Conservation (phyloP, 2,329 filamentous ascomycete genomes). For the Pseudonectria buxi region DNA sequence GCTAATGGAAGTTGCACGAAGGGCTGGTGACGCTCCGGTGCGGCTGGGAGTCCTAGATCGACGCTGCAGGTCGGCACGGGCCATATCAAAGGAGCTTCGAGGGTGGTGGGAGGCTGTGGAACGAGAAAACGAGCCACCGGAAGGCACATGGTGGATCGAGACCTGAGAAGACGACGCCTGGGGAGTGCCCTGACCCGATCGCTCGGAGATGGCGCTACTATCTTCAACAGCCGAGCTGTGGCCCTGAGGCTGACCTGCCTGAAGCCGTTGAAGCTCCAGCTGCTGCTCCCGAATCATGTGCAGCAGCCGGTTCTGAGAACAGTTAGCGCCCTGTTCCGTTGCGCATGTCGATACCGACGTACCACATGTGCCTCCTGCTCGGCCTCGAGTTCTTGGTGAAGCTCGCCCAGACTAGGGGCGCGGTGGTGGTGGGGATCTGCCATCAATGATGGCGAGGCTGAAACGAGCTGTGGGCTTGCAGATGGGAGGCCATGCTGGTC, state of each 20-base stretch:
- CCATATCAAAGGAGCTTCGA: slow-evolving; percentile 53
- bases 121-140: slow-evolving; percentile 39
- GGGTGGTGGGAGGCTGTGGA: slow-evolving; percentile 45
- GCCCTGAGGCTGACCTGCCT: slow-evolving; percentile 34
- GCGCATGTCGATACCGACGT: slow-evolving; percentile 21
- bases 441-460: slow-evolving; percentile 41
- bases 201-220: slow-evolving; percentile 43
- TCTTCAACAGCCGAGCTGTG: slow-evolving; percentile 39
- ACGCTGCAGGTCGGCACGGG: slow-evolving; percentile 48
- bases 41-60: slow-evolving; percentile 54
- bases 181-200: slow-evolving; percentile 31
- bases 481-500: slow-evolving; percentile 25
- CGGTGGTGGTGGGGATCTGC: slow-evolving; percentile 57
- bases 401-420: slow-evolving; percentile 65
- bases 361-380: slow-evolving; percentile 75
- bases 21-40: slow-evolving; percentile 44
- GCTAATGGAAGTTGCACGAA: slow-evolving; percentile 52
- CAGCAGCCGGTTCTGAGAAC: slow-evolving; percentile 61
- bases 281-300: slow-evolving; percentile 73
- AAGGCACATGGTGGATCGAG: slow-evolving; percentile 24
- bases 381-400: slow-evolving; percentile 72
- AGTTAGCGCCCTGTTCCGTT: slow-evolving; percentile 6
- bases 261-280: slow-evolving; percentile 58
- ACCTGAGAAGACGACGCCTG: slow-evolving; percentile 30
- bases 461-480: slow-evolving; percentile 39